Evolutionary conservation across 345 rosid species (phyloP), one percentile per base, ranked within the genome.

Genomic region (Zanthoxylum bungeanum): DNA sequence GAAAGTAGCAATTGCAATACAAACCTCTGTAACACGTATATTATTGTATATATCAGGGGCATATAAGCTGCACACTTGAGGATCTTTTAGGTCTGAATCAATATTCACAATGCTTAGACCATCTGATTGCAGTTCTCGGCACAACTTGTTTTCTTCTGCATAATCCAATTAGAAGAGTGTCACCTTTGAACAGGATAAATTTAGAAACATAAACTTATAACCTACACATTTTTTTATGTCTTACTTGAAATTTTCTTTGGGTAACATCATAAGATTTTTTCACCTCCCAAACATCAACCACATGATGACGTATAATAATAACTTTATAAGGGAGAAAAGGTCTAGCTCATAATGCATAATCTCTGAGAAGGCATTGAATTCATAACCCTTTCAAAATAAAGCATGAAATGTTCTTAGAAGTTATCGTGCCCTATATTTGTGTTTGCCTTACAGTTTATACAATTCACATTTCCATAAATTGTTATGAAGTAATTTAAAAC

Each of bases 21-120:
- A 58, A 80, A 94, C 98, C 99, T 94, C 99, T 49, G 82, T 84
- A 58, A 81, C 88, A 76, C 83, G 85, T 58, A 75, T 76, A 62
- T 78, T 81, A 49, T 80, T 80, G 68, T 82, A 87, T 81, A 94
- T 92, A 19, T 90, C 96, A 69, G 88, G 75, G 74, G 86, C 98
- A 81, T 92, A 94, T 61, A 83, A 65, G 73, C 90, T 80, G 90
- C 98, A 90, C 44, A 74, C 73, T 73, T 77, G 93, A 60, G 96
- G 92, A 87, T 89, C 93, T 68, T 85, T 71, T 17, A 71, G 12
- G 64, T 89, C 81, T 71, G 89, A 84, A 83, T 92, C 97, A 70
- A 95, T 92, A 78, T 95, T 89, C 55, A 81, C 79, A 30, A 95
- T 66, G 72, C 80, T 81, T 22, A 60, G 68, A 71, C 69, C 52